Percentiles rank a stretch among this genome's conserved stretches.
phyloP scores from a whole-genome alignment of 2,329 filamentous ascomycete genomes.

The Xylaria polymorpha region DNA sequence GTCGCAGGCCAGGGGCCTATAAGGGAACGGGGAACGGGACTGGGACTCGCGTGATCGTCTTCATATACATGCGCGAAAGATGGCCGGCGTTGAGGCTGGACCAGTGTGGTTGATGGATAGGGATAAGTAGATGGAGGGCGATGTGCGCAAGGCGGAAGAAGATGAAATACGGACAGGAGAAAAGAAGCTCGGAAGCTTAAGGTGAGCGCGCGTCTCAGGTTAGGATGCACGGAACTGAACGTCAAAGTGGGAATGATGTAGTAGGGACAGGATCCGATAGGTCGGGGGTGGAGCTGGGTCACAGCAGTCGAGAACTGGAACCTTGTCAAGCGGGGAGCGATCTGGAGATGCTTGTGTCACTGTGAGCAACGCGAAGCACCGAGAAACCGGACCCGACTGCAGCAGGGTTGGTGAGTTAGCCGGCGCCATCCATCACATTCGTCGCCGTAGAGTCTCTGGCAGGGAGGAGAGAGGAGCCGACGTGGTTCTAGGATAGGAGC shows the following conservation, averaged over 20 bases:
- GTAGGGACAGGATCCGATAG: slow-evolving; percentile 51
- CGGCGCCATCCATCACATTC: slow-evolving; percentile 23
- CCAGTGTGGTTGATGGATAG: slow-evolving; percentile 31
- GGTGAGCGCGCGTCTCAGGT: slow-evolving; percentile 44
- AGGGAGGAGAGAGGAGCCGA: slow-evolving; percentile 2
- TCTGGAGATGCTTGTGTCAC: slow-evolving; percentile 39
- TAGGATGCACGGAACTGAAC: slow-evolving; percentile 44
- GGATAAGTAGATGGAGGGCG: slow-evolving; percentile 16
- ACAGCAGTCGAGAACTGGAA: slow-evolving; percentile 47
- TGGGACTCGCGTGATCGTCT: slow-evolving; percentile 45
- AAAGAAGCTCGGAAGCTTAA: slow-evolving; percentile 46
- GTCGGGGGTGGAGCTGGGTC: slow-evolving; percentile 42
- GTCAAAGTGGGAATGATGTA: slow-evolving; percentile 48
- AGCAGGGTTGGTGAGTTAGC: slow-evolving; percentile 32
- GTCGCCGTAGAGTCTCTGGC: slow-evolving; percentile 2
- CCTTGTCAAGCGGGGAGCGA: slow-evolving; percentile 44
- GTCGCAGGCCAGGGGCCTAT: slow-evolving; percentile 50
- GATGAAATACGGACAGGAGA: slow-evolving; percentile 34
- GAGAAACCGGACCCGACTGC: slow-evolving; percentile 30
- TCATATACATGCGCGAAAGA: slow-evolving; percentile 48
- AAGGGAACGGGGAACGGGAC: slow-evolving; percentile 45
- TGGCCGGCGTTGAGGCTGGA: slow-evolving; percentile 39
- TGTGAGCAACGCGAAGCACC: slow-evolving; percentile 35
- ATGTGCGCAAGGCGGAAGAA: slow-evolving; percentile 46
- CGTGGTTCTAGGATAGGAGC: not conserved